Evolutionary conservation across 164 flowering plant species (phyloP).

Genomic region (Liriodendron chinense): DNA sequence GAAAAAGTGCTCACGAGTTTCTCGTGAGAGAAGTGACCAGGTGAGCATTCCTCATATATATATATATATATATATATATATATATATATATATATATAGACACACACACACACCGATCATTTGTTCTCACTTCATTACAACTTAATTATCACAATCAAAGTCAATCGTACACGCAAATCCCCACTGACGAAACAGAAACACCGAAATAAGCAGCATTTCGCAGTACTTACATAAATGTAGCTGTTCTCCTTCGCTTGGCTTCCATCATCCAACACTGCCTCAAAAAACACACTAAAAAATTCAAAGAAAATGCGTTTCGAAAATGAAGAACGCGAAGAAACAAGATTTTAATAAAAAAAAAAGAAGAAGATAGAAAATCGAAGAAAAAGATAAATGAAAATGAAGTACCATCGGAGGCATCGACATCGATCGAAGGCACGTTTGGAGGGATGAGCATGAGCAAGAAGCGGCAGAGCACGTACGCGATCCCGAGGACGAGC

Average conservation of each 20-base stretch:
- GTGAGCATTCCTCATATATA: too few species aligned
- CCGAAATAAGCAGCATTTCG: not conserved
- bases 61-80: too few species aligned
- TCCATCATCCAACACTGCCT: slow-evolving; percentile 82
- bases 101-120: not conserved
- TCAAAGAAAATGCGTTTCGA: not conserved
- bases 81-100: too few species aligned
- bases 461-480: slow-evolving; percentile 71
- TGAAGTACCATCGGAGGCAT: slow-evolving; percentile 74
- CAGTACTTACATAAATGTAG: slow-evolving; percentile 77
- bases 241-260: slow-evolving; percentile 73
- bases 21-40: too few species aligned
- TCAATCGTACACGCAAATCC: not conserved
- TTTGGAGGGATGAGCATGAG: slow-evolving; percentile 94
- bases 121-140: not conserved
- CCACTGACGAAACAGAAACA: not conserved
- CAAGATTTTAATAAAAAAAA: not conserved
- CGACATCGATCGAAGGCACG: slow-evolving; percentile 96
- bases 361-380: not conserved
- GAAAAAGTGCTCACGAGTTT: too few species aligned
- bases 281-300: not conserved
- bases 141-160: not conserved
- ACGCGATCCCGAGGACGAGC: slow-evolving; percentile 71
- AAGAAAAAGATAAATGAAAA: not conserved
- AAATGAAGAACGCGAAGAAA: slow-evolving; percentile 1